Conservation (phyloP, 2,329 filamentous ascomycete genomes). For the Apiospora phragmitis region DNA sequence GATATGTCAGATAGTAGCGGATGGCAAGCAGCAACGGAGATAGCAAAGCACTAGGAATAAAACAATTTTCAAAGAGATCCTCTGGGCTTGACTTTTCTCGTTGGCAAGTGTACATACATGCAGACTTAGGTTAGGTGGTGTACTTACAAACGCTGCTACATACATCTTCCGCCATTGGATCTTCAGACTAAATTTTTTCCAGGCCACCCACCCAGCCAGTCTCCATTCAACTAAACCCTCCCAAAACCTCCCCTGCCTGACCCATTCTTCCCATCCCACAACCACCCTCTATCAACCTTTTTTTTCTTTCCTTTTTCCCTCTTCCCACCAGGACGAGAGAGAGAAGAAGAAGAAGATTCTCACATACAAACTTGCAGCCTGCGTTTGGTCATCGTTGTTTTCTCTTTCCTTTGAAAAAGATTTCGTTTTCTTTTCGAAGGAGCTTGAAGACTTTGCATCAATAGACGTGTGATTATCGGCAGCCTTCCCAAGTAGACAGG, state of each 20-base stretch:
- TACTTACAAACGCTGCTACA: conserved; percentile 1
- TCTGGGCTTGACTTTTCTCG: neutral
- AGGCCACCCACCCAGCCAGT: neutral
- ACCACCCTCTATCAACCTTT: conserved; percentile 13
- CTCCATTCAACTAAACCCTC: conserved; percentile 9
- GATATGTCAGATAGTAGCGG: neutral
- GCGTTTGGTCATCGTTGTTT: conserved; percentile 34
- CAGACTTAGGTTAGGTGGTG: neutral
- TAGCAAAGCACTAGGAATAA: neutral
- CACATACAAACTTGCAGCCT: conserved; percentile 25
- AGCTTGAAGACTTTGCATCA: conserved; percentile 34
- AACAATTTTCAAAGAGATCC: neutral
- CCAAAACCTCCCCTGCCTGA: conserved; percentile 7
- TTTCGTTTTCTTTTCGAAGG: conserved; percentile 41
- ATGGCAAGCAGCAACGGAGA: neutral
- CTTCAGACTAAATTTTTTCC: conserved; percentile 5
- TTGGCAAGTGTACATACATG: neutral
- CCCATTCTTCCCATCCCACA: conserved; percentile 19
- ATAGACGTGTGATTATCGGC: conserved; percentile 16
- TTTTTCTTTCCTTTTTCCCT: conserved; percentile 20
- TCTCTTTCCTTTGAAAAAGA: conserved; percentile 47
- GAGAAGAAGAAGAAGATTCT: conserved; percentile 19
- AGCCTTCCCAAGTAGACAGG: conserved; percentile 13
- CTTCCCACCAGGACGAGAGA: conserved; percentile 17
- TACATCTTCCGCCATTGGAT: neutral